Evolutionary conservation across 108 stramenopile genomes (phyloP).

Genomic region (Epithemia pelagica): DNA sequence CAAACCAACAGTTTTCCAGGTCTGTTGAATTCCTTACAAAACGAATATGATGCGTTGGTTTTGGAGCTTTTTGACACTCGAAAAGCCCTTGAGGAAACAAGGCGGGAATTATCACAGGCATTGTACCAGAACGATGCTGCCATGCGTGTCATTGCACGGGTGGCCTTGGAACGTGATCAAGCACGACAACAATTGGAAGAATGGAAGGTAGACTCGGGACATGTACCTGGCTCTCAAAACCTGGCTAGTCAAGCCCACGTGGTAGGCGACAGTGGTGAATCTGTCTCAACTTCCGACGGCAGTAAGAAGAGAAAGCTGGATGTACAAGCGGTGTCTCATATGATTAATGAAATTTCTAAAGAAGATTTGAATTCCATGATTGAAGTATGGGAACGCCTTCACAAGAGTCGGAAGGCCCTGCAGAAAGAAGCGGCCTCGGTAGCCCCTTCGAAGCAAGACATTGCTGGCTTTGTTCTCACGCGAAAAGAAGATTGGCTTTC

Average conservation of each 20-base stretch:
- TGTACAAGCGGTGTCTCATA: not conserved
- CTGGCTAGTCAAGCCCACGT: not conserved
- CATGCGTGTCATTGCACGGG: conserved; percentile 87
- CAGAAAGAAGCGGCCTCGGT: conserved; percentile 24
- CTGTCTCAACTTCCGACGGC: not conserved
- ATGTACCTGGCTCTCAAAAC: not conserved
- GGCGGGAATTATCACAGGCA: conserved; percentile 78
- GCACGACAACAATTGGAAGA: conserved; percentile 46
- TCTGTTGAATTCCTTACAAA: conserved; percentile 54
- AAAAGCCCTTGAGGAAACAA: conserved; percentile 77
- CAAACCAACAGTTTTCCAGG: conserved; percentile 46
- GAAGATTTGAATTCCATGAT: conserved; percentile 38
- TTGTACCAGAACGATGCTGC: conserved; percentile 97
- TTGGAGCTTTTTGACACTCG: conserved; percentile 85
- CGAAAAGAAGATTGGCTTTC: conserved; percentile 48
- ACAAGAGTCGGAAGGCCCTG: conserved; percentile 36
- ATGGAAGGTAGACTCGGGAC: conserved; percentile 28
- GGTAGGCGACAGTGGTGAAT: not conserved
- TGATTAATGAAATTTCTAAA: conserved; percentile 36
- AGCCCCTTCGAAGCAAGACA: conserved; percentile 27
- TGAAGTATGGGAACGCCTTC: conserved; percentile 44
- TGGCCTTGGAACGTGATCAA: conserved; percentile 84
- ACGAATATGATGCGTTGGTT: conserved; percentile 84
- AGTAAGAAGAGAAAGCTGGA: not conserved
- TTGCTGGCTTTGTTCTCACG: conserved; percentile 13